These are phyloP conservation scores for Lactarius sp. DNA, from an alignment of 768 basidiomycete species.

Conservation along the genomic window DNA sequence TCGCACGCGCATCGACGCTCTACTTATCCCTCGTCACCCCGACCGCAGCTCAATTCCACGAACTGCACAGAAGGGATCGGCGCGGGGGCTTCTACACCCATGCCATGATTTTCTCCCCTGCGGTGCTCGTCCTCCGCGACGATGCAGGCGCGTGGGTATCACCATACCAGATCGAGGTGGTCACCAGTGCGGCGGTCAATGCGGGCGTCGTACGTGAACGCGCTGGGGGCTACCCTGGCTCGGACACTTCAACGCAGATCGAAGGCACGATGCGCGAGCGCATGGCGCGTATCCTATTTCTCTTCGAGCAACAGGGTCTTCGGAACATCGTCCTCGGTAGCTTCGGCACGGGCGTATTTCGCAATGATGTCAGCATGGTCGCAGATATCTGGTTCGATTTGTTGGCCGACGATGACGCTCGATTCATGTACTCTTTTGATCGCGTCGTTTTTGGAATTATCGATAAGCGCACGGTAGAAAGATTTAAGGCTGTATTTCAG, in stretches of 20 bases:
- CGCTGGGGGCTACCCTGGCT: slow-evolving; percentile 2
- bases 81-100: slow-evolving; percentile 66
- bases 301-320: slow-evolving; percentile 59
- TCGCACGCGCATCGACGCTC: slow-evolving; percentile 71
- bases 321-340: slow-evolving; percentile 62
- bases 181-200: slow-evolving; percentile 75
- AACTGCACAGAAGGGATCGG: slow-evolving; percentile 44
- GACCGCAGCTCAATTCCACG: slow-evolving; percentile 57
- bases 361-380: slow-evolving; percentile 54
- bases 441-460: slow-evolving; percentile 64
- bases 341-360: slow-evolving; percentile 77
- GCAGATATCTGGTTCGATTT: slow-evolving; percentile 64
- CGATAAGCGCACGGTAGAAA: slow-evolving; percentile 43
- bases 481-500: slow-evolving; percentile 38
- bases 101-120: slow-evolving; percentile 71
- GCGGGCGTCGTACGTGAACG: slow-evolving; percentile 45
- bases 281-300: slow-evolving; percentile 60
- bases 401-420: slow-evolving; percentile 42
- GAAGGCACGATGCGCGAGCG: slow-evolving; percentile 58
- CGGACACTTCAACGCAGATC: slow-evolving; percentile 36
- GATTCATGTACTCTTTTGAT: slow-evolving; percentile 57
- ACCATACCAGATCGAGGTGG: slow-evolving; percentile 57
- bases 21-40: slow-evolving; percentile 56
- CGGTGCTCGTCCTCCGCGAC: slow-evolving; percentile 55
- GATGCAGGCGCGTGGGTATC: slow-evolving; percentile 53